These are phyloP conservation scores for Magnolia sinica DNA, from an alignment of 164 flowering plant species.

Conservation along the genomic window DNA sequence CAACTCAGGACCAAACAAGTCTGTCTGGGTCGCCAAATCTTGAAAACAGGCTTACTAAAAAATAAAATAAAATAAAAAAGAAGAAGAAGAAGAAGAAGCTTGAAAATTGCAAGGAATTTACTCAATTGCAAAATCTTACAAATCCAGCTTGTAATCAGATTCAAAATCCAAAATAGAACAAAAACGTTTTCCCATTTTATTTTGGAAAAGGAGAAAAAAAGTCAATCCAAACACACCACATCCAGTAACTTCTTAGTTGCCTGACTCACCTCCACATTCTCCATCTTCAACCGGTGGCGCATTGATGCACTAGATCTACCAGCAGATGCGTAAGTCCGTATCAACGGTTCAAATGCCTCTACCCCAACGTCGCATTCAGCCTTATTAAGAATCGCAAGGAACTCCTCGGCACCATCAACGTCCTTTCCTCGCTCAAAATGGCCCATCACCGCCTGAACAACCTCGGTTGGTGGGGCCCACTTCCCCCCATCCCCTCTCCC, in stretches of 20 bases:
- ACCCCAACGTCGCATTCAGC: constrained; percentile 36
- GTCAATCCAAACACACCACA: constrained; percentile 47
- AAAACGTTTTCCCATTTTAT: neutral
- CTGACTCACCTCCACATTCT: constrained; percentile 68
- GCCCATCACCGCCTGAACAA: constrained; percentile 42
- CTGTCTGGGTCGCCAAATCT: neutral
- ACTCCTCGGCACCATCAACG: constrained; percentile 80
- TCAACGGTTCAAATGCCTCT: constrained; percentile 64
- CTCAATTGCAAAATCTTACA: neutral
- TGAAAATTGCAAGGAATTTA: neutral
- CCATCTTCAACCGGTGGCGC: constrained; percentile 79
- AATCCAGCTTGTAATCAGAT: neutral
- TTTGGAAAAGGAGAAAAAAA: too few relatives aligned
- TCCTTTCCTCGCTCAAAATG: constrained; percentile 74
- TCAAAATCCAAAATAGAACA: neutral
- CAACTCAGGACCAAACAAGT: neutral
- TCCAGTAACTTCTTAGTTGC: constrained; percentile 62
- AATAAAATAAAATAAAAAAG: neutral
- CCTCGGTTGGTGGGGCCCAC: constrained; percentile 61
- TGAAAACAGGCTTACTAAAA: neutral
- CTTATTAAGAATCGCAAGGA: constrained; percentile 55
- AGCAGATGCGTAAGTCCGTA: constrained; percentile 77
- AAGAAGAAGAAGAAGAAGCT: neutral
- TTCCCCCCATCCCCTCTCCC: constrained; percentile 66
- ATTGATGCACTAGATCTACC: constrained; percentile 59